phyloP scores from a whole-genome alignment of 176 grass and related monocot genomes.

The Oropetium thomaeum region DNA sequence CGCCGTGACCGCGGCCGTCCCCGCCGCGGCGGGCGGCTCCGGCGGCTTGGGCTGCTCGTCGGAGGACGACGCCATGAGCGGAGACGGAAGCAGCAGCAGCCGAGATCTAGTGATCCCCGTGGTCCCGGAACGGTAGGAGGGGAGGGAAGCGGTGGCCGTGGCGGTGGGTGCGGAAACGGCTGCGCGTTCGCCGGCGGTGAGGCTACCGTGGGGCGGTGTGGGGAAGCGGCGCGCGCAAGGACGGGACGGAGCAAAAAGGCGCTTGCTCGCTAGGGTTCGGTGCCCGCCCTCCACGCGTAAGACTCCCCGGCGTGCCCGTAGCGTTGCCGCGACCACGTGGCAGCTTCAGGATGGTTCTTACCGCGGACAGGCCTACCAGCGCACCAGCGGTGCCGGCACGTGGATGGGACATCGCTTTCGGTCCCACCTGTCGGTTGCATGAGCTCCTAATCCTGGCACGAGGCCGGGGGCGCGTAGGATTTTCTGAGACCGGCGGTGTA shows the following conservation, averaged over 20 bases:
- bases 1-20: neutral
- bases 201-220: constrained; percentile 39
- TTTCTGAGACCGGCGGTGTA: neutral
- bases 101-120: constrained; percentile 17
- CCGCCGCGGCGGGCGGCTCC: constrained; percentile 36
- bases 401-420: accelerated
- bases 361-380: neutral
- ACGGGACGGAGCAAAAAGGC: constrained; percentile 19
- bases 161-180: constrained; percentile 7
- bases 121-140: neutral
- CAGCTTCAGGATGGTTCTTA: neutral
- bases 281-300: neutral
- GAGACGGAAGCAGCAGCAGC: neutral
- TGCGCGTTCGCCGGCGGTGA: constrained; percentile 50
- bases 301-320: neutral
- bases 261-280: constrained; percentile 47
- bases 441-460: accelerated
- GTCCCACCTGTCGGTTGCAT: neutral
- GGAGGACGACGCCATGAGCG: constrained; percentile 47
- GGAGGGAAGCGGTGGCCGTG: neutral
- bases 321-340: constrained; percentile 16
- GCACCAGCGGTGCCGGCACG: neutral
- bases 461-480: neutral
- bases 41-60: constrained; percentile 73
- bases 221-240: constrained; percentile 15